Evolutionary conservation across 805 yeast genomes (phyloP).

Genomic region (Starmerella powellii): DNA sequence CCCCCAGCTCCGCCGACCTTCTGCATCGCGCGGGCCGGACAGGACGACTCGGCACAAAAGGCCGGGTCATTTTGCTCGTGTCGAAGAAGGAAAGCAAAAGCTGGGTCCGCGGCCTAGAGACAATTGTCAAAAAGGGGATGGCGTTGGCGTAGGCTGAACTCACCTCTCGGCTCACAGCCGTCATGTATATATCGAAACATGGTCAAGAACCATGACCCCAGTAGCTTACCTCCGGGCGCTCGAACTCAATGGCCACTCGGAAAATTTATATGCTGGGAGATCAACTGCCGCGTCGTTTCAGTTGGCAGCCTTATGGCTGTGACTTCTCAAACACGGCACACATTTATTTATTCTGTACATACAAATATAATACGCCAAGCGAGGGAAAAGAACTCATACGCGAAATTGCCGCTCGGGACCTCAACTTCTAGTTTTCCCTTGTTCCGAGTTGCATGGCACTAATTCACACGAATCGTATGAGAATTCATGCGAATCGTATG

Average conservation of each 20-base stretch:
- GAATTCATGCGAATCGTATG: too few relatives aligned
- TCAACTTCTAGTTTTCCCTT: too few relatives aligned
- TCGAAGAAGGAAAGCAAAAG: constrained; percentile 54
- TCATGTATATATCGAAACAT: too few relatives aligned
- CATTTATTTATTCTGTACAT: constrained; percentile 3
- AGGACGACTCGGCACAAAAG: constrained; percentile 80
- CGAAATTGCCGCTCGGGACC: too few relatives aligned
- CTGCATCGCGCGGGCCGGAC: constrained; percentile 91
- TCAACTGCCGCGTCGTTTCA: constrained; percentile 14
- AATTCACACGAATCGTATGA: too few relatives aligned
- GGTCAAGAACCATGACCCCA: constrained; percentile 5
- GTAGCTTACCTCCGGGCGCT: constrained; percentile 13
- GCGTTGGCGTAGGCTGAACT: constrained; percentile 23
- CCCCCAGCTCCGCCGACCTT: constrained; percentile 70
- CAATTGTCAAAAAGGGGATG: constrained; percentile 41
- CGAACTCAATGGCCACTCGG: constrained; percentile 14
- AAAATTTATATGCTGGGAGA: constrained; percentile 15
- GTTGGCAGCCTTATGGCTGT: constrained; percentile 6
- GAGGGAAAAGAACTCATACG: too few relatives aligned
- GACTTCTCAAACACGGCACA: constrained; percentile 10
- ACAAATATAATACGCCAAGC: not conserved
- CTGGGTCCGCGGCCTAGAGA: constrained; percentile 74
- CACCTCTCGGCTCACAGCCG: too few relatives aligned
- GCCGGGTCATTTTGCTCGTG: constrained; percentile 72
- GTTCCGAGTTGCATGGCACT: too few relatives aligned